phyloP scores from a whole-genome alignment of 495 filamentous ascomycete species.

The Chaetomium fimeti region DNA sequence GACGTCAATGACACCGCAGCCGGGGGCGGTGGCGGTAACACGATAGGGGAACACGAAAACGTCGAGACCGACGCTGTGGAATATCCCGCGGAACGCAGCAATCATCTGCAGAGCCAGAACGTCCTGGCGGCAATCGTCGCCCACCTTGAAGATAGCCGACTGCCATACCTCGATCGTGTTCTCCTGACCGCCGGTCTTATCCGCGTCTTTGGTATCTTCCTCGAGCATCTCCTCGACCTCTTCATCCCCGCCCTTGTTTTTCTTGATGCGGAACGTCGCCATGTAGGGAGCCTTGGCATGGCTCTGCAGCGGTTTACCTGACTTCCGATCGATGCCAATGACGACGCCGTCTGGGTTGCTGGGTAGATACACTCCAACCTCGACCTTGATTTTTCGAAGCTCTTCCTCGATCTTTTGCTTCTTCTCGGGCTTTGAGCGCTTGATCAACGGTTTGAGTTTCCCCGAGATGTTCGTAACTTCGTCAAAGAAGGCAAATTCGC shows the following conservation, averaged over 20 bases:
- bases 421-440: constrained; percentile 91
- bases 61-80: constrained; percentile 87
- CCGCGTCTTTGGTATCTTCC: constrained; percentile 39
- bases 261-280: constrained; percentile 96
- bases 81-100: constrained; percentile 93
- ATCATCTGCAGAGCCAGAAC: constrained; percentile 97
- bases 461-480: constrained; percentile 95
- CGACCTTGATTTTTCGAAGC: constrained; percentile 90
- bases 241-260: constrained; percentile 57
- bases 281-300: constrained; percentile 98
- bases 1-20: constrained; percentile 97
- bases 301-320: constrained; percentile 92
- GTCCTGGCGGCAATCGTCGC: constrained; percentile 97
- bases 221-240: constrained; percentile 48
- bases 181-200: constrained; percentile 35
- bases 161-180: constrained; percentile 91
- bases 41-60: constrained; percentile 97
- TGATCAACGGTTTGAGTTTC: constrained; percentile 90
- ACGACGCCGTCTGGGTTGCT: constrained; percentile 96
- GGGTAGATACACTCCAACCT: constrained; percentile 94
- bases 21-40: constrained; percentile 96
- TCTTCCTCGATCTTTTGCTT: constrained; percentile 99
- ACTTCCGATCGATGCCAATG: constrained; percentile 95
- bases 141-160: constrained; percentile 99
- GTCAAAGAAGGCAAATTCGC: constrained; percentile 96